These are phyloP conservation scores for Panus rudis DNA, from an alignment of 768 basidiomycete species.

Conservation along the genomic window DNA sequence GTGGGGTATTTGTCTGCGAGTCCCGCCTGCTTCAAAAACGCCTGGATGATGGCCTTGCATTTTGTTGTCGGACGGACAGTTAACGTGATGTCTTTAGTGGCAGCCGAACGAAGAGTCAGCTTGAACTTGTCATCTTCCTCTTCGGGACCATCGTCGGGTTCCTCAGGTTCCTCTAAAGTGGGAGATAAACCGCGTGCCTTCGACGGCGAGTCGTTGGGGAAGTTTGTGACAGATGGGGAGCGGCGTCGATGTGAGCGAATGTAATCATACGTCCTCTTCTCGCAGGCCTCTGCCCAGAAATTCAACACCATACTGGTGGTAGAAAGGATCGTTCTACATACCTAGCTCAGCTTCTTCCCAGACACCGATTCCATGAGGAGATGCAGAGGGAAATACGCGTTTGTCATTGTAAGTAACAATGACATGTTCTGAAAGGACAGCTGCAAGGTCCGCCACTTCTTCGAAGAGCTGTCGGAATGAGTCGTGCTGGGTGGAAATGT, in stretches of 20 bases:
- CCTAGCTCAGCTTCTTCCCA: slow-evolving; percentile 66
- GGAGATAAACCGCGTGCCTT: slow-evolving; percentile 9
- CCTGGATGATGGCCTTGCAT: slow-evolving; percentile 68
- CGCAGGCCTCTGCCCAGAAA: slow-evolving; percentile 51
- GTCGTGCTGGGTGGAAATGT: slow-evolving; percentile 40
- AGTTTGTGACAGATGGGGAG: slow-evolving; percentile 17
- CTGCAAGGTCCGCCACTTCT: slow-evolving; percentile 54
- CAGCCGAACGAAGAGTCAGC: slow-evolving; percentile 55
- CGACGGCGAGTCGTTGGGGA: slow-evolving; percentile 10
- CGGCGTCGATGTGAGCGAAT: slow-evolving; percentile 36
- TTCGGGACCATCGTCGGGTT: slow-evolving; percentile 26
- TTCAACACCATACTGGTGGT: background rate
- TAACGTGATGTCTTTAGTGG: slow-evolving; percentile 49
- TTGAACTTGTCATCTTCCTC: slow-evolving; percentile 48
- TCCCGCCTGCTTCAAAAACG: slow-evolving; percentile 64
- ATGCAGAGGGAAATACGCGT: slow-evolving; percentile 63
- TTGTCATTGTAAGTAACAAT: slow-evolving; percentile 55
- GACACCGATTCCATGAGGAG: slow-evolving; percentile 56
- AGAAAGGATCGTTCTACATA: slow-evolving; percentile 19
- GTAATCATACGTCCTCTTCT: slow-evolving; percentile 56
- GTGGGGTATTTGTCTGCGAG: slow-evolving; percentile 45
- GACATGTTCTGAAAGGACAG: slow-evolving; percentile 42
- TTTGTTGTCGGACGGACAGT: slow-evolving; percentile 70
- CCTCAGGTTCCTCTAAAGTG: background rate
- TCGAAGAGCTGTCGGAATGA: slow-evolving; percentile 61